Evolutionary conservation across 1,284 basidiomycete genomes (phyloP), one percentile per base, ranked within the genome.

Genomic region (Tranzscheliella williamsii): DNA sequence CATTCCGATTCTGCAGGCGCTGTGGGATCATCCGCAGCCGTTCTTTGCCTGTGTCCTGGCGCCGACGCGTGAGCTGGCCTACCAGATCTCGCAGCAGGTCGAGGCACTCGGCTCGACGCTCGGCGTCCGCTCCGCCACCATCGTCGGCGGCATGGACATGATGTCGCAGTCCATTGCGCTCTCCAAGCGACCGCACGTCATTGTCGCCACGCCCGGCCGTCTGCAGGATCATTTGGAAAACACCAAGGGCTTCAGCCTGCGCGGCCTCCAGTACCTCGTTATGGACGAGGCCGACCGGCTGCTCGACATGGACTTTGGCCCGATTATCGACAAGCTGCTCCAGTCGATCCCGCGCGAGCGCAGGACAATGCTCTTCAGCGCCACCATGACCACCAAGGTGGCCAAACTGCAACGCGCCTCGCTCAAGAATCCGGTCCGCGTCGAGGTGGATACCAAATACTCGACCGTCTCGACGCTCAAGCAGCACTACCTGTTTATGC

Each of bases 341-440:
- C 95, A 95, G 80, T 86, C 90, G 33, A 89, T 98, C 61, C 95
- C 95, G 16, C 89, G 87, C 73, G 93, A 98, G 73, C 85, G 95
- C 17, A 89, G 87, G 26, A 99, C 95, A 0, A 97, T 93, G 78
- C 84, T 99, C 2, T 99, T 95, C 82, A 95, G 92, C 13, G 95
- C 95, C 1, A 99, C 95, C n/a, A 98, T 99, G 93, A 96, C 94
- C 2, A 95, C 91, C 18, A 98, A 97, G 79, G 92, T 99, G 9
- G 92, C 91, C 20, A 97, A 98, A 79, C 82, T 99, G 7, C 94
- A 98, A 78, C 82, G 95, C 45, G 94, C 95, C n/a, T 91, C 89
- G 82, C 82, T 98, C 71, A 85, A 86, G 42, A 95, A 95, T 76
- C 95, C 95, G 6, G 86, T 96, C n/a, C 85, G 90, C 61, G 87